Evolutionary conservation across 805 yeast species (phyloP), one percentile per base, ranked within the genome.

Genomic region (Myxozyma kluyveri): DNA sequence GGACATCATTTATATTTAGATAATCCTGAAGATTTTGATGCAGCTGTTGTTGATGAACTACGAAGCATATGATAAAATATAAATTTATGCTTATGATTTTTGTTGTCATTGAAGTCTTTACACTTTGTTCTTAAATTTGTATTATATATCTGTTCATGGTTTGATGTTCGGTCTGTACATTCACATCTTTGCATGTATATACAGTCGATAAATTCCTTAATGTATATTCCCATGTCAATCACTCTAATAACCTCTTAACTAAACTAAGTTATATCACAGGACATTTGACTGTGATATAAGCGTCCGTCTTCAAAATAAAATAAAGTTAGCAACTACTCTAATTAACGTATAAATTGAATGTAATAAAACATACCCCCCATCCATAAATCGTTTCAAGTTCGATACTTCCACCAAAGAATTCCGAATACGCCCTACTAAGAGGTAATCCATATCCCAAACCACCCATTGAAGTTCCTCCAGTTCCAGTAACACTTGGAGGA

Each of bases 361-460:
- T 10, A 17, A 4, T 14, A n/a, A n/a, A n/a, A 53, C 57, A 46
- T 35, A 53, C 57, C 2, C 96, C 96, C 75, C 82, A 76, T 1
- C 93, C 91, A 68, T 78, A 78, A 52, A 84, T 75, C 43, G 84
- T 80, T 65, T 86, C 88, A 26, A 87, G 72, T 53, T 81, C 81
- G 45, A 87, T 73, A 42, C 72, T 73, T 1, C 93, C 93, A 38
- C 84, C 84, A 65, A 86, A 84, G 65, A 84, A 75, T 63, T 82
- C 86, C 27, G 84, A 81, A 62, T 86, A 86, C 0, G 88, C 84
- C 61, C 80, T 72, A 24, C 90, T 86, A 56, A 91, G 72, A 4
- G 98, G 98, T 49, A 91, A 69, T 0, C 99, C 99, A 65, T 88
- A 91, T 0, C 98, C 98, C 86, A 93, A 86, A 0, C 99, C 99